Evolutionary conservation across 169 alveolate species (phyloP).

Genomic region (Plasmodium inui): DNA sequence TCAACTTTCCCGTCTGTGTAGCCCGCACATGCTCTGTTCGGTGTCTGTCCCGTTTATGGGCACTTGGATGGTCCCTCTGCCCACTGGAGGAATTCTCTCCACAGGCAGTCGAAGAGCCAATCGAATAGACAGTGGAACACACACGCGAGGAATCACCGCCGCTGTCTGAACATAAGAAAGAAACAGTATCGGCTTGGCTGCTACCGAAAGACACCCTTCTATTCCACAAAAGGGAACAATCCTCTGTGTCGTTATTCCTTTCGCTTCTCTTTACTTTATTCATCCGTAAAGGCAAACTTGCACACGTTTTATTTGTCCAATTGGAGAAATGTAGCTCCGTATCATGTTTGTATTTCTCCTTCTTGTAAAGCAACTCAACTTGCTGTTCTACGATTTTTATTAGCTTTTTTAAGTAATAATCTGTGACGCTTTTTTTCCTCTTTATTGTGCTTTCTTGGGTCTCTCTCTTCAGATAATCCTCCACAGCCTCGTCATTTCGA

Average conservation of each 20-base stretch:
- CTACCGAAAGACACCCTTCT: background rate
- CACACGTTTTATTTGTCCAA: background rate
- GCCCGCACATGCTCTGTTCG: background rate
- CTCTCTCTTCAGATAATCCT: background rate
- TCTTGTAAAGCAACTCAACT: slow-evolving; percentile 18
- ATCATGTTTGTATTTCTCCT: slow-evolving; percentile 11
- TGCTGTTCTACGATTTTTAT: slow-evolving; percentile 12
- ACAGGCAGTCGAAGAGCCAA: background rate
- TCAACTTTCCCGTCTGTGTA: background rate
- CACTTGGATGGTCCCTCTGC: background rate
- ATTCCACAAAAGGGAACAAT: background rate
- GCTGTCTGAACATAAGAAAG: background rate
- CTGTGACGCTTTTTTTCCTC: slow-evolving; percentile 10
- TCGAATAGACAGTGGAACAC: background rate
- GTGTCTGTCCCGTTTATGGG: background rate
- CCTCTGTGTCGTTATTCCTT: background rate
- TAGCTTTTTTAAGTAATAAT: slow-evolving; percentile 6
- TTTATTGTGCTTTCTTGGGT: background rate
- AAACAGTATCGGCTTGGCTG: background rate
- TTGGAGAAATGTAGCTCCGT: background rate
- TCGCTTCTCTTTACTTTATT: background rate
- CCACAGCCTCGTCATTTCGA: background rate
- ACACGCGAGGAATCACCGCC: background rate
- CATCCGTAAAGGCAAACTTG: background rate
- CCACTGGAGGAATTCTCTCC: background rate